Base-by-base conservation (phyloP, 2,329 filamentous ascomycete genomes). In the Pyrenochaeta sp. region DNA sequence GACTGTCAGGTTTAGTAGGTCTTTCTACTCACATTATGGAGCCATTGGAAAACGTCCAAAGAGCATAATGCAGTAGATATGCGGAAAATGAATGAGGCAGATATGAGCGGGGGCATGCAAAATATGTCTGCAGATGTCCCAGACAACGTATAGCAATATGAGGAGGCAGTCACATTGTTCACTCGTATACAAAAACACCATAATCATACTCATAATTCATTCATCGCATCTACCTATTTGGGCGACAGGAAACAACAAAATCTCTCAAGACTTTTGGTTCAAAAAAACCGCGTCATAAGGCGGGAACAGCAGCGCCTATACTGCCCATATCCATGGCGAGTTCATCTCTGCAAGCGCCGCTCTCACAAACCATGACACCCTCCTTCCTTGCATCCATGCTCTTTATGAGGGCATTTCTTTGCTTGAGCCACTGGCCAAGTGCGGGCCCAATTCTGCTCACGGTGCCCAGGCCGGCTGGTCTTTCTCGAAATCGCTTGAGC, bases 331-430 rank as follows among this genome's bases (percentile, higher is more conserved):
- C 68, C 60, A 68, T 60, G 11, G 67, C 72, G 44, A 75, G 60
- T 29, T 72, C 78, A 51, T 81, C 79, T 42, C 75, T 75, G 65
- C 82, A 84, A 23, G 70, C 69, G 4, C 75, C 75, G 27, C 54
- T 56, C 43, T 77, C 74, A 52, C 75, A 77, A 1, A 77, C 64
- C 69, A 76, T 70, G 0, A 76, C 71, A 1, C 70, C 66, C 47
- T 74, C 70, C 37, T 58, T 70, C 2, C 66, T 69, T 29, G 68
- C 73, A 55, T 80, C 69, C 56, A 83, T 66, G 29, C 68, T 74
- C 54, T 66, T 73, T n/a, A 83, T 67, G 40, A 83, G 59, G 37
- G 58, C 47, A 66, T 85, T 86, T 47, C 82, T 77, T 47, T 75
- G 68, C 58, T 77, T 77, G 54, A 87, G 55, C 84, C 84, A 87